Conservation (phyloP, 2,329 filamentous ascomycete species). For the Akanthomyces muscarius region DNA sequence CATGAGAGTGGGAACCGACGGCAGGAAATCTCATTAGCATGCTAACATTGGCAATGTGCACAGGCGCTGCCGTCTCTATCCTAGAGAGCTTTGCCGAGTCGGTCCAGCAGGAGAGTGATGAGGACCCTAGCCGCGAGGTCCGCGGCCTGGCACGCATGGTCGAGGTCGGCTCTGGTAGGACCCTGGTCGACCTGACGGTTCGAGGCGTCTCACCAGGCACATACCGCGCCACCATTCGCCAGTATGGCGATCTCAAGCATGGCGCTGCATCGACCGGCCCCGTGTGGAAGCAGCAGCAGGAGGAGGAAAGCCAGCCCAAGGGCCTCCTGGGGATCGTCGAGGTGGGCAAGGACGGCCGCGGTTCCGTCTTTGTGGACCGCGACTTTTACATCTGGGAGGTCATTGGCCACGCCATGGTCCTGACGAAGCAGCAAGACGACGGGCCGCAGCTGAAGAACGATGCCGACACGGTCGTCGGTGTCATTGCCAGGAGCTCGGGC, state of each 20-base stretch:
- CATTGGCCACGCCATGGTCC: constrained; percentile 87
- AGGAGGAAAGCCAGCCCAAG: constrained; percentile 38
- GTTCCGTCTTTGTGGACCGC: constrained; percentile 75
- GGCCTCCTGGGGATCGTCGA: constrained; percentile 68
- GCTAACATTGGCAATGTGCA: neutral
- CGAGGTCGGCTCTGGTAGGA: constrained; percentile 73
- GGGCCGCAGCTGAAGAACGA: constrained; percentile 64
- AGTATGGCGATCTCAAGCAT: constrained; percentile 79
- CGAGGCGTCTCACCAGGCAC: constrained; percentile 75
- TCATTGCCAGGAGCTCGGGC: constrained; percentile 93
- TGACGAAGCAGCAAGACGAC: constrained; percentile 62
- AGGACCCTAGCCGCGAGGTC: constrained; percentile 54
- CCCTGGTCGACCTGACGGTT: constrained; percentile 82
- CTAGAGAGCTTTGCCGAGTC: constrained; percentile 75
- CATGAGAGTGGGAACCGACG: neutral
- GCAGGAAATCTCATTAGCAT: neutral
- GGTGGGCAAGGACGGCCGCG: constrained; percentile 71
- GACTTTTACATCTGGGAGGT: constrained; percentile 91
- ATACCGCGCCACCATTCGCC: constrained; percentile 80
- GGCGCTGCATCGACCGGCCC: constrained; percentile 80
- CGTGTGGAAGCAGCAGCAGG: constrained; percentile 62
- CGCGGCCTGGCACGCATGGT: constrained; percentile 91
- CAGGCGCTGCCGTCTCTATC: constrained; percentile 86
- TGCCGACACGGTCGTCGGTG: constrained; percentile 80
- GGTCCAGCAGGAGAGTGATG: constrained; percentile 38